Conservation (phyloP, 129 eudicot genomes). For the Calendula officinalis region DNA sequence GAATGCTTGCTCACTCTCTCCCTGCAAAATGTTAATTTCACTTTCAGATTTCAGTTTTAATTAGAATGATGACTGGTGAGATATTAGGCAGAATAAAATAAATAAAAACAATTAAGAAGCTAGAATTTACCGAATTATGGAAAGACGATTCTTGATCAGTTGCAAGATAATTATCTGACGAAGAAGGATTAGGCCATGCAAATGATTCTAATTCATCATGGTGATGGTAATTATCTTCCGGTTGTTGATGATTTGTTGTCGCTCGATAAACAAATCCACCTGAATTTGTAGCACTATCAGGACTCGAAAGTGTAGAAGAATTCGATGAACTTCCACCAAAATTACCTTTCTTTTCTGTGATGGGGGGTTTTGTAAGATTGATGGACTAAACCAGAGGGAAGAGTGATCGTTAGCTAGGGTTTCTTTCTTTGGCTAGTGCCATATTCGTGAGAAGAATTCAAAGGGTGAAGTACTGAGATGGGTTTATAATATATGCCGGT, state of each 20-base stretch:
- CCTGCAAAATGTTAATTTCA: slow-evolving; percentile 33
- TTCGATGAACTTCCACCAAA: slow-evolving; percentile 39
- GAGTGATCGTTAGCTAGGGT: slow-evolving; percentile 43
- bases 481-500: slow-evolving; percentile 29
- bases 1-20: slow-evolving; percentile 54
- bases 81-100: slow-evolving; percentile 1
- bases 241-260: slow-evolving; percentile 28
- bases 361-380: slow-evolving; percentile 30
- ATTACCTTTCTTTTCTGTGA: slow-evolving; percentile 37
- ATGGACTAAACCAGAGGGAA: slow-evolving; percentile 32
- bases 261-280: slow-evolving; percentile 34
- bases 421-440: slow-evolving; percentile 60
- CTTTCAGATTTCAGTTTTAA: too few species aligned
- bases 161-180: slow-evolving; percentile 24
- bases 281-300: slow-evolving; percentile 60
- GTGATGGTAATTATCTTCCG: slow-evolving; percentile 22
- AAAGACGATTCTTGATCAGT: slow-evolving; percentile 48
- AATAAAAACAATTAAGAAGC: background rate
- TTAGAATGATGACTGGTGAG: too few species aligned
- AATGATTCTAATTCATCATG: slow-evolving; percentile 41
- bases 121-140: slow-evolving; percentile 46
- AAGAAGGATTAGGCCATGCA: slow-evolving; percentile 56
- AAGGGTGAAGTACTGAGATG: too few species aligned
- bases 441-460: slow-evolving; percentile 29
- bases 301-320: slow-evolving; percentile 74